Percentiles rank a stretch among this genome's conserved stretches.
phyloP scores from a whole-genome alignment of 768 basidiomycete species.

The Myochromella boudieri region DNA sequence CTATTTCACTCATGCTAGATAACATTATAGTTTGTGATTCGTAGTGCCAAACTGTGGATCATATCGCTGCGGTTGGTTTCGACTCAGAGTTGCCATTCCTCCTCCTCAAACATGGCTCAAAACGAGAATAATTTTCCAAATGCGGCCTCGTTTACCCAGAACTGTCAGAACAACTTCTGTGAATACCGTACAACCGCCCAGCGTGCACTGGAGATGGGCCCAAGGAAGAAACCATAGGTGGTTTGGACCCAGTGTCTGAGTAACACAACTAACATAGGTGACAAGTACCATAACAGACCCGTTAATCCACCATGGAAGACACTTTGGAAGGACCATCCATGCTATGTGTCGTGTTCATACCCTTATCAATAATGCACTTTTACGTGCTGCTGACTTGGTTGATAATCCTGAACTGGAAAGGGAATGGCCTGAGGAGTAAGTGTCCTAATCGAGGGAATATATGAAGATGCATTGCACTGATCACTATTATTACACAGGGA shows the following conservation, averaged over 20 bases:
- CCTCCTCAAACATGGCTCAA: no score
- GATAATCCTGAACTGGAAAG: conserved; percentile 2
- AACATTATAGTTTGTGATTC: no score
- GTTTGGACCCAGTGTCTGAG: not conserved
- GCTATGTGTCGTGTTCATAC: conserved; percentile 15
- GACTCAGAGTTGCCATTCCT: no score
- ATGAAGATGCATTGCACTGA: not conserved
- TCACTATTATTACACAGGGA: not conserved
- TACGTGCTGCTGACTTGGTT: conserved; percentile 8
- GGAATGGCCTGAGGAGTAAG: conserved; percentile 5
- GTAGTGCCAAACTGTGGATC: no score
- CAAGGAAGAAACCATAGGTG: conserved; percentile 1
- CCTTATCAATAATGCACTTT: conserved; percentile 19
- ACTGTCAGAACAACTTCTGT: no score
- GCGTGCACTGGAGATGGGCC: conserved; percentile 2
- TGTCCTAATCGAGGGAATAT: not conserved
- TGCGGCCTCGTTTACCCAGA: no score
- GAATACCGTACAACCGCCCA: no score
- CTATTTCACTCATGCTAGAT: no score
- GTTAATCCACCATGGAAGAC: conserved; percentile 21
- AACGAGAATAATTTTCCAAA: no score
- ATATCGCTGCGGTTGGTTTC: no score
- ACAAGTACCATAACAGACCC: conserved; percentile 5
- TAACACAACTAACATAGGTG: not conserved
- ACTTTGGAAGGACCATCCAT: conserved; percentile 19